phyloP scores from a whole-genome alignment of 805 yeast species.

The Candida sanyiensis region DNA sequence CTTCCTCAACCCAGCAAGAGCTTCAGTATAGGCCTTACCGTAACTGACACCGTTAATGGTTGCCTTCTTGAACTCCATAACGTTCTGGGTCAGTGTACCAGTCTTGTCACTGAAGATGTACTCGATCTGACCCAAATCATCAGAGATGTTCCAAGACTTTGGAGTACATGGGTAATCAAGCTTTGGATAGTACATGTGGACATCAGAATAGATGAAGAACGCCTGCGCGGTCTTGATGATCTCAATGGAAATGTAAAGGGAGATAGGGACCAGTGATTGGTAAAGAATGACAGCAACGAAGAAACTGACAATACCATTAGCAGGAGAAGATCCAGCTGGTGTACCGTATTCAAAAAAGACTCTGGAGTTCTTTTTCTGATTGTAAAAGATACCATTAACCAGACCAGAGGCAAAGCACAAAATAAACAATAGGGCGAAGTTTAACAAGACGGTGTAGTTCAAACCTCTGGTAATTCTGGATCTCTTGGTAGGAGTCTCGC shows the following conservation, averaged over 20 bases:
- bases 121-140: slow-evolving; percentile 82
- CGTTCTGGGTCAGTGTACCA: slow-evolving; percentile 77
- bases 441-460: slow-evolving; percentile 62
- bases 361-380: slow-evolving; percentile 43
- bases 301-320: slow-evolving; percentile 65
- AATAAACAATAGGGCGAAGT: slow-evolving; percentile 57
- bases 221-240: slow-evolving; percentile 81
- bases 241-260: slow-evolving; percentile 75
- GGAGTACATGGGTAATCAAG: slow-evolving; percentile 81
- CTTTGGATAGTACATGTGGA: slow-evolving; percentile 58
- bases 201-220: slow-evolving; percentile 71
- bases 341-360: slow-evolving; percentile 66
- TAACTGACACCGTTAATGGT: slow-evolving; percentile 68
- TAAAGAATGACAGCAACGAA: slow-evolving; percentile 73
- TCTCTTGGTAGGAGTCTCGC: slow-evolving; percentile 71
- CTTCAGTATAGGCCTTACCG: slow-evolving; percentile 81
- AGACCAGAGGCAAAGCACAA: slow-evolving; percentile 67
- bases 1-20: slow-evolving; percentile 70
- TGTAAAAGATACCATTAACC: slow-evolving; percentile 63
- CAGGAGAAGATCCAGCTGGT: slow-evolving; percentile 57
- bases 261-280: slow-evolving; percentile 78
- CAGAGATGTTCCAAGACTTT: slow-evolving; percentile 79
- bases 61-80: slow-evolving; percentile 82
- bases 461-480: slow-evolving; percentile 70
- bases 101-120: slow-evolving; percentile 82